Evolutionary conservation across 108 stramenopile species (phyloP).

Genomic region (Parietichytrium sp.): DNA sequence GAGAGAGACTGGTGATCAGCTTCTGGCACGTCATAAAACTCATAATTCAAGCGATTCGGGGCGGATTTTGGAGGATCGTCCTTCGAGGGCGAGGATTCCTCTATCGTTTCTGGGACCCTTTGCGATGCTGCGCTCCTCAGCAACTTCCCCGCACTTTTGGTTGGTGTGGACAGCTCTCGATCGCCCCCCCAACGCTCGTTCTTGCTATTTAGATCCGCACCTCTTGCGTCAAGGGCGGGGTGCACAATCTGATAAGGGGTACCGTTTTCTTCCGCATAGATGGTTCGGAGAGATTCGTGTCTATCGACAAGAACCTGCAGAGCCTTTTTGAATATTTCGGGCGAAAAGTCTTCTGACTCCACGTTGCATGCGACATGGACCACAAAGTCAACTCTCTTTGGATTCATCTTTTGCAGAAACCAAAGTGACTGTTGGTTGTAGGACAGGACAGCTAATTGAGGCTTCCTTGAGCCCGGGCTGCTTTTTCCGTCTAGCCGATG

Average conservation of each 20-base stretch:
- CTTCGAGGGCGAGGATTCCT: background rate
- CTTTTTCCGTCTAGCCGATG: too few relatives aligned
- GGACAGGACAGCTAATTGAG: constrained; percentile 1
- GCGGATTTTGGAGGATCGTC: background rate
- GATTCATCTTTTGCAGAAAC: constrained; percentile 38
- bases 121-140: too few relatives aligned
- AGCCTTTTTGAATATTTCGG: background rate
- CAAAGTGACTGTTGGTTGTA: constrained; percentile 35
- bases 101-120: too few relatives aligned
- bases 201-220: background rate
- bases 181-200: too few relatives aligned
- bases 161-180: too few relatives aligned
- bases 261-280: constrained; percentile 28
- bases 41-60: background rate
- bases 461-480: too few relatives aligned
- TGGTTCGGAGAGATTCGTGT: constrained; percentile 1
- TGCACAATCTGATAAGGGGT: constrained; percentile 25
- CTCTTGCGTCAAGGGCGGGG: background rate
- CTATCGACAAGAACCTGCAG: background rate
- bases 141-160: too few relatives aligned
- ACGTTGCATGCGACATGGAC: background rate
- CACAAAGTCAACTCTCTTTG: background rate
- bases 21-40: background rate
- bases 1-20: background rate
- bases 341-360: too few relatives aligned